Evolutionary conservation across 2,329 filamentous ascomycete genomes (phyloP).

Genomic region (Zelopaecilomyces penicillatus): DNA sequence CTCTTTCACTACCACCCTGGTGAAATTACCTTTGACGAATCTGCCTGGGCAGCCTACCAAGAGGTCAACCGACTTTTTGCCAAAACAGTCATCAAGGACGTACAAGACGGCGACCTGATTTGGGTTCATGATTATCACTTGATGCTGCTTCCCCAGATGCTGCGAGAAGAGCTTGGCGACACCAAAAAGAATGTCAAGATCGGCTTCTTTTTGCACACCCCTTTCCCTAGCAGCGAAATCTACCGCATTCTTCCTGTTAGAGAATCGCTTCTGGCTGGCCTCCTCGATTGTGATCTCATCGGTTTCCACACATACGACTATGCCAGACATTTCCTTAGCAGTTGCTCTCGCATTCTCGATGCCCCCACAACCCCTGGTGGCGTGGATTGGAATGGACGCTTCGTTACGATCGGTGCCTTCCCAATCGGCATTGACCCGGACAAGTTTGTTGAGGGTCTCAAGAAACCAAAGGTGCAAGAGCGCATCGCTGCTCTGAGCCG

Average conservation of each 20-base stretch:
- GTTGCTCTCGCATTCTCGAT: constrained; percentile 83
- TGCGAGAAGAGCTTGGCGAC: constrained; percentile 77
- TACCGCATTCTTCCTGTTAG: constrained; percentile 92
- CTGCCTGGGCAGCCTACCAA: constrained; percentile 84
- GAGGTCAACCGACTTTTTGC: constrained; percentile 92
- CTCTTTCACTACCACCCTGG: constrained; percentile 98
- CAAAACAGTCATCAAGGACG: constrained; percentile 75
- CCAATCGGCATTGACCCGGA: constrained; percentile 97
- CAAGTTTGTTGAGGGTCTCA: constrained; percentile 83
- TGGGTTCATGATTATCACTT: constrained; percentile 99
- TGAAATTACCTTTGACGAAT: constrained; percentile 96
- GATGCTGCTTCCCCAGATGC: constrained; percentile 93
- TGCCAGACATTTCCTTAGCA: constrained; percentile 93
- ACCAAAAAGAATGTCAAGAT: constrained; percentile 90
- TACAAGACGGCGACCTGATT: constrained; percentile 87
- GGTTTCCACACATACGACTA: constrained; percentile 99
- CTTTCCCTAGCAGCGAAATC: constrained; percentile 94
- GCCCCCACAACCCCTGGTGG: constrained; percentile 82
- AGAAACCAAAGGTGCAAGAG: constrained; percentile 78
- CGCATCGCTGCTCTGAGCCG: constrained; percentile 76
- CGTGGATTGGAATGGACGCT: constrained; percentile 80
- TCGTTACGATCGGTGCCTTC: constrained; percentile 88
- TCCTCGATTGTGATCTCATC: constrained; percentile 89
- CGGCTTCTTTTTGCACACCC: constrained; percentile 95
- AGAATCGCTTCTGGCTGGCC: constrained; percentile 76